These are phyloP conservation scores for Solidago caesia DNA, from an alignment of 129 eudicot species.

Conservation along the genomic window DNA sequence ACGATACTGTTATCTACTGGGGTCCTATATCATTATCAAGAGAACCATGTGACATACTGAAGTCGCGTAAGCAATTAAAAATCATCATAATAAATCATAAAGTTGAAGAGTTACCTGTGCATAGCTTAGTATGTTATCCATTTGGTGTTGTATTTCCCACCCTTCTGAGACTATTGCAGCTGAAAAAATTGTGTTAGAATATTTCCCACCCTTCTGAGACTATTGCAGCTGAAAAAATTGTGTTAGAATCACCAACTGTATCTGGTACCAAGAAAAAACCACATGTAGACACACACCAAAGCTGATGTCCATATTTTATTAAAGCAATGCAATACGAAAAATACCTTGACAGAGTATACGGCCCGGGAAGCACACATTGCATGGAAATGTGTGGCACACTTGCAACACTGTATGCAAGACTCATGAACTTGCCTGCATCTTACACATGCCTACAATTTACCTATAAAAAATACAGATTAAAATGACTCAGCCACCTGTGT, in stretches of 20 bases:
- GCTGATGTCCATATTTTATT: too few relatives aligned
- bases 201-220: conserved; percentile 60
- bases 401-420: conserved; percentile 88
- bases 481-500: neutral
- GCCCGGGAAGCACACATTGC: conserved; percentile 84
- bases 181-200: conserved; percentile 31
- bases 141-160: conserved; percentile 58
- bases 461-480: neutral
- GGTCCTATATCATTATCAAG: conserved; percentile 40
- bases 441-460: conserved; percentile 58
- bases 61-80: neutral
- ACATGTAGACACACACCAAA: neutral
- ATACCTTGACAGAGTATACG: conserved; percentile 86
- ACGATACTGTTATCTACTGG: conserved; percentile 76
- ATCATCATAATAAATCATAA: neutral
- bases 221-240: conserved; percentile 60
- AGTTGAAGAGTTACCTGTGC: conserved; percentile 55
- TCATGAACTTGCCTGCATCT: conserved; percentile 90
- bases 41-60: conserved; percentile 6
- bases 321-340: conserved; percentile 9
- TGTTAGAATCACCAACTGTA: conserved; percentile 26
- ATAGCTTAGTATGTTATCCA: conserved; percentile 70
- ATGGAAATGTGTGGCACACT: conserved; percentile 84
- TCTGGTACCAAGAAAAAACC: neutral
- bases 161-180: conserved; percentile 74